Percentiles rank a stretch among this genome's conserved stretches.
Evolutionary conservation across 805 yeast genomes (phyloP).

Genomic region (Wickerhamiella qilinensis): DNA sequence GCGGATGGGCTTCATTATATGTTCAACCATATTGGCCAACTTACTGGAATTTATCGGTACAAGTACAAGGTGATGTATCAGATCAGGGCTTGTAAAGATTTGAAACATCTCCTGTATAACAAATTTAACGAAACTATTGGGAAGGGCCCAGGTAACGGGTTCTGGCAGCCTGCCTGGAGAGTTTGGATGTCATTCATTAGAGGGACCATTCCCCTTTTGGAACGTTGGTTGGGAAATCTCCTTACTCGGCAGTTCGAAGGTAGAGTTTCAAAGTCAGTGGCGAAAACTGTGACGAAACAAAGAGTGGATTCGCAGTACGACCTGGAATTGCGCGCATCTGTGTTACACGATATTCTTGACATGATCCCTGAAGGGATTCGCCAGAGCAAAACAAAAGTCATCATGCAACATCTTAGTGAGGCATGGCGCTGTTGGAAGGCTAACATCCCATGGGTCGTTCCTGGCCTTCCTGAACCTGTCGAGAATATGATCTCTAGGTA

Average conservation of each 20-base stretch:
- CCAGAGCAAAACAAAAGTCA: slow-evolving; percentile 71
- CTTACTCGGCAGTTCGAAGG: slow-evolving; percentile 93
- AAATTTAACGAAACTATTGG: slow-evolving; percentile 76
- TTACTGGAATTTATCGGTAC: slow-evolving; percentile 92
- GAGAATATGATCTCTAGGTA: slow-evolving; percentile 76
- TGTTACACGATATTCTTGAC: slow-evolving; percentile 87
- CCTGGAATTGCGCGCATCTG: slow-evolving; percentile 81
- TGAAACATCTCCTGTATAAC: slow-evolving; percentile 81
- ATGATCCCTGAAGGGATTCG: slow-evolving; percentile 93
- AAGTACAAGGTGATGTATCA: slow-evolving; percentile 98
- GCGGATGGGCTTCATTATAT: slow-evolving; percentile 92
- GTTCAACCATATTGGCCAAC: slow-evolving; percentile 83
- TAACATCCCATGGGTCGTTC: slow-evolving; percentile 93
- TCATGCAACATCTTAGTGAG: slow-evolving; percentile 85
- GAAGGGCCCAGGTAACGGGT: slow-evolving; percentile 97
- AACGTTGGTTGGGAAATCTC: slow-evolving; percentile 88
- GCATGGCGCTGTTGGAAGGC: slow-evolving; percentile 99
- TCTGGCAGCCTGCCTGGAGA: slow-evolving; percentile 99
- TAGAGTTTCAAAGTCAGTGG: slow-evolving; percentile 75
- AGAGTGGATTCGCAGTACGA: slow-evolving; percentile 91
- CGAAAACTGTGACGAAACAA: slow-evolving; percentile 90
- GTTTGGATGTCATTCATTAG: slow-evolving; percentile 87
- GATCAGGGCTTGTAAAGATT: slow-evolving; percentile 85
- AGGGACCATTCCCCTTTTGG: slow-evolving; percentile 81
- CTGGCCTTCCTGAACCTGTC: slow-evolving; percentile 86